phyloP scores from a whole-genome alignment of 345 rosid genomes.

The Eutrema heterophyllum region DNA sequence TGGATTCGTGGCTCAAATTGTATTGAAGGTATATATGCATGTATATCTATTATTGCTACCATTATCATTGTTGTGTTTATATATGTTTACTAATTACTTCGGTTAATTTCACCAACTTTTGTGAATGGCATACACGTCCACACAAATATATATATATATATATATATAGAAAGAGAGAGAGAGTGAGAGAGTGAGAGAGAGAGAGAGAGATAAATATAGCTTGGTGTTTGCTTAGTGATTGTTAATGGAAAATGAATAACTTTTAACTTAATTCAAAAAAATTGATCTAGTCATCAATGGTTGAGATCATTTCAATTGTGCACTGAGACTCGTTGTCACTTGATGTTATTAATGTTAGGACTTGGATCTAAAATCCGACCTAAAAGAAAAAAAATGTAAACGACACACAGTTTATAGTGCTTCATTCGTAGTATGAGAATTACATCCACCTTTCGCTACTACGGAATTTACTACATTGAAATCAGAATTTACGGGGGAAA shows the following conservation, averaged over 20 bases:
- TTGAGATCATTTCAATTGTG: neutral
- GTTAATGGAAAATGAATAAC: neutral
- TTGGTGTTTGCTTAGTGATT: neutral
- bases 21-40: constrained; percentile 25
- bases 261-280: neutral
- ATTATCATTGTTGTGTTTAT: constrained; percentile 4
- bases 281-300: neutral
- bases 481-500: no score
- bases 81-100: constrained; percentile 6
- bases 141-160: neutral
- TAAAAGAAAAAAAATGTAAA: neutral
- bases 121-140: constrained; percentile 21
- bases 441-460: neutral
- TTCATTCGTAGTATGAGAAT: neutral
- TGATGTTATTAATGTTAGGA: neutral
- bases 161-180: no score
- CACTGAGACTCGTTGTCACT: neutral
- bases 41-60: constrained; percentile 9
- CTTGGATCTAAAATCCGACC: neutral
- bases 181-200: no score
- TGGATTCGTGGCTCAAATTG: constrained; percentile 17
- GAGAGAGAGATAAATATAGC: neutral
- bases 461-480: no score
- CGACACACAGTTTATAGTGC: neutral
- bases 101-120: constrained; percentile 17